phyloP scores from a whole-genome alignment of 1,139 yeast genomes.

The Hanseniaspora sp. region DNA sequence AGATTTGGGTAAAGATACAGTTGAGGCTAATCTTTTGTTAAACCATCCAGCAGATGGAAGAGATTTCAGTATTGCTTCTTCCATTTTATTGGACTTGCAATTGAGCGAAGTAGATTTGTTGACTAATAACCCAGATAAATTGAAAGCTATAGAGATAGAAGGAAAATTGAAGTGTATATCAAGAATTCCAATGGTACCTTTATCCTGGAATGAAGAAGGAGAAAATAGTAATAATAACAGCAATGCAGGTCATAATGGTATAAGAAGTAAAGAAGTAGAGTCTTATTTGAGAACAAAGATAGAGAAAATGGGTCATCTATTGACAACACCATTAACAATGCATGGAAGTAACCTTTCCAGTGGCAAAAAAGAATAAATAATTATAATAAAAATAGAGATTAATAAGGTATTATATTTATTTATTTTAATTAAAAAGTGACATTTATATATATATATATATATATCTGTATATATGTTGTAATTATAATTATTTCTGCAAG shows the following conservation, averaged over 20 bases:
- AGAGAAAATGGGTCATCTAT: constrained; percentile 92
- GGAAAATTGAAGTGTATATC: constrained; percentile 37
- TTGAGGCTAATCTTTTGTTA: constrained; percentile 82
- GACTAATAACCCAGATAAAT: constrained; percentile 94
- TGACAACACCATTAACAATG: constrained; percentile 46
- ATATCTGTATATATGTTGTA: not conserved
- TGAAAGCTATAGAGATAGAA: constrained; percentile 55
- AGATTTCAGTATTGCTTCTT: constrained; percentile 84
- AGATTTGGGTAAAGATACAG: constrained; percentile 97
- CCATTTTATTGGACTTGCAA: constrained; percentile 77
- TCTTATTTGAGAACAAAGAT: constrained; percentile 88
- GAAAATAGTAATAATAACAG: constrained; percentile 3
- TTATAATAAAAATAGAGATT: not conserved
- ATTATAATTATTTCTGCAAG: not conserved
- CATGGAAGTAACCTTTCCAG: constrained; percentile 20
- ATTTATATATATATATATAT: not conserved
- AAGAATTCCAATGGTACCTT: constrained; percentile 92
- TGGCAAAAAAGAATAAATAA: not conserved
- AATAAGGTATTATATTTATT: too few relatives aligned
- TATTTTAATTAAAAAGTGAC: not conserved
- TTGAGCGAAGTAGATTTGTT: constrained; percentile 59
- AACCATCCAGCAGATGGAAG: constrained; percentile 97
- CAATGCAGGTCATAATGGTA: constrained; percentile 38
- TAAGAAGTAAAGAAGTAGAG: constrained; percentile 74
- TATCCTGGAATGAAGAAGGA: constrained; percentile 62